These are phyloP conservation scores for Cylindrodendrum hubeiense DNA, from an alignment of 2,329 filamentous ascomycete genomes.

Conservation along the genomic window DNA sequence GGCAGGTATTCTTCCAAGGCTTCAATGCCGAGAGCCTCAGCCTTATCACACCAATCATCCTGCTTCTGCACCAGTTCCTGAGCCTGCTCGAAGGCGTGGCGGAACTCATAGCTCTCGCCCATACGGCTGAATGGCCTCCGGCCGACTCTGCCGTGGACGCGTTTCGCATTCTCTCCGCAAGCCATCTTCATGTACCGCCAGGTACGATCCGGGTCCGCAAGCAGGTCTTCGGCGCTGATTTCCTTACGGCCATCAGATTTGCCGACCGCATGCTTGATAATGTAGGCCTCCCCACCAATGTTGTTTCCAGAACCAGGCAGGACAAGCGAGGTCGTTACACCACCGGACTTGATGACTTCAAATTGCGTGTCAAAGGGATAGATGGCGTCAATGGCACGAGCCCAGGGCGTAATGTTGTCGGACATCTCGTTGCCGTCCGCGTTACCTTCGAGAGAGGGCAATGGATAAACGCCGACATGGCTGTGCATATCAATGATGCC, in stretches of 20 bases:
- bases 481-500: conserved; percentile 81
- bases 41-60: conserved; percentile 76
- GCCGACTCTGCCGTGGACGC: conserved; percentile 68
- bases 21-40: conserved; percentile 62
- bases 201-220: conserved; percentile 73
- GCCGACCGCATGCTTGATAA: conserved; percentile 77
- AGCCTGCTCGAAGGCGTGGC: conserved; percentile 76
- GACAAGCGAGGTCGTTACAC: conserved; percentile 77
- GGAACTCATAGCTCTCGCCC: conserved; percentile 78
- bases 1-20: conserved; percentile 70
- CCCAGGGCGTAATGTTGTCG: conserved; percentile 74
- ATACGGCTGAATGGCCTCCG: conserved; percentile 70
- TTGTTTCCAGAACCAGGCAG: conserved; percentile 79
- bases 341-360: conserved; percentile 77
- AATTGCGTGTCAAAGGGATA: conserved; percentile 74
- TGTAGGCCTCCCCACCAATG: conserved; percentile 77
- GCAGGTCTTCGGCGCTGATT: conserved; percentile 71
- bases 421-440: conserved; percentile 74
- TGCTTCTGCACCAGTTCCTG: conserved; percentile 67
- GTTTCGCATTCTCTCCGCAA: conserved; percentile 78
- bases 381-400: conserved; percentile 74
- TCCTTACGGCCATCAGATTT: conserved; percentile 70
- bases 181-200: conserved; percentile 85
- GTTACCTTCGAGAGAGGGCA: conserved; percentile 67
- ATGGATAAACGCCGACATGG: conserved; percentile 70